phyloP scores from a whole-genome alignment of 495 filamentous ascomycete genomes.

The Hypoxylon lienhwacheense region DNA sequence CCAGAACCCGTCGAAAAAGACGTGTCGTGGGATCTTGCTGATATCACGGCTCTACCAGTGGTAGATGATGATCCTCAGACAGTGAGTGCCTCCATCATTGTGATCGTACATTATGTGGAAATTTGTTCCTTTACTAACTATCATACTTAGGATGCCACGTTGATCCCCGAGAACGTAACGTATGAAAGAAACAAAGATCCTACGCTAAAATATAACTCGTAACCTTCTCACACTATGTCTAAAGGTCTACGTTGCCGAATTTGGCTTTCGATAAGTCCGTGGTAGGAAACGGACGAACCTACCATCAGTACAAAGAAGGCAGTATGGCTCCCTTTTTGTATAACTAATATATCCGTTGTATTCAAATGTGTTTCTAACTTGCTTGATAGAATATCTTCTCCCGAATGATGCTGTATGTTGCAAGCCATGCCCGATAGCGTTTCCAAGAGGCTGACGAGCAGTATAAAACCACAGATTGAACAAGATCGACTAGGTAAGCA shows the following conservation, averaged over 20 bases:
- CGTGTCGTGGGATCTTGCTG: conserved; percentile 13
- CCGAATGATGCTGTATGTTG: conserved; percentile 44
- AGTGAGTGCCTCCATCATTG: conserved; percentile 14
- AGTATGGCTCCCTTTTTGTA: conserved; percentile 14
- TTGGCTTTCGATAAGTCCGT: conserved; percentile 41
- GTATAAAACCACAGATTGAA: conserved; percentile 38
- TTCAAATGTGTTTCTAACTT: too few relatives aligned
- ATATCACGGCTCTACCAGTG: conserved; percentile 38
- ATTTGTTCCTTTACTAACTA: neutral
- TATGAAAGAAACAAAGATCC: neutral
- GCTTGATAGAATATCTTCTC: conserved; percentile 45
- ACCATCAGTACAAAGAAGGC: conserved; percentile 42
- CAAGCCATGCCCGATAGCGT: neutral
- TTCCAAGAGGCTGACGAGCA: neutral
- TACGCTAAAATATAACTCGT: neutral
- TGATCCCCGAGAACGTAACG: conserved; percentile 14
- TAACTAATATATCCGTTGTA: too few relatives aligned
- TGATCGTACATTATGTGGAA: neutral
- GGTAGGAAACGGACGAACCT: conserved; percentile 45
- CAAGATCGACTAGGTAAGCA: conserved; percentile 49
- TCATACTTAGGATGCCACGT: conserved; percentile 14
- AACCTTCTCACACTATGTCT: neutral
- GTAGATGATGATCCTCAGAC: conserved; percentile 31
- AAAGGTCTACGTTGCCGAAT: conserved; percentile 37
- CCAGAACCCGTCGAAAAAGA: conserved; percentile 20